Conservation (phyloP, 1,284 basidiomycete genomes). For the Apiotrichum sp. region DNA sequence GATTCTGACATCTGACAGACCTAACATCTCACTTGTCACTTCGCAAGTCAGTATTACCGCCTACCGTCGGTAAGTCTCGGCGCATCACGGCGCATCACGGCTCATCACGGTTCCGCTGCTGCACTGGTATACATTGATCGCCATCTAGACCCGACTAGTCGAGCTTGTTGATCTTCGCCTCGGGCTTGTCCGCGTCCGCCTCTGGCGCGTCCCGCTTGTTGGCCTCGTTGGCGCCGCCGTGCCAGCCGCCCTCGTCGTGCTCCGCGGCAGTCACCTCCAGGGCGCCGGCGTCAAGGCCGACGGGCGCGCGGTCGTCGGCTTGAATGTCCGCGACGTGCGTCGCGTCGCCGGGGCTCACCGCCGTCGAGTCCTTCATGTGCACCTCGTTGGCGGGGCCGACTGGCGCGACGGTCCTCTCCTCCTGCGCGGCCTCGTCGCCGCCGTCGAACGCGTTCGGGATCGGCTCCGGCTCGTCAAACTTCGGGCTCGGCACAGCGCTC, state of each 20-base stretch:
- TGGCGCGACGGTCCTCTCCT: constrained; percentile 41
- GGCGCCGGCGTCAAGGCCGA: constrained; percentile 45
- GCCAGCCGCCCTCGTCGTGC: constrained; percentile 44
- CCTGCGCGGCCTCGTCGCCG: constrained; percentile 29
- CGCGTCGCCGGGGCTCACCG: constrained; percentile 1
- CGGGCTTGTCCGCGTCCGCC: neutral
- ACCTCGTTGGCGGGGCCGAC: constrained; percentile 39
- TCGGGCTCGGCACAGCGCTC: constrained; percentile 26
- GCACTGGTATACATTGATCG: too few species aligned
- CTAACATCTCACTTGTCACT: too few species aligned
- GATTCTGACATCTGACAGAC: too few species aligned
- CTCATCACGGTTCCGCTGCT: too few species aligned
- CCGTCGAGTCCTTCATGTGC: constrained; percentile 37
- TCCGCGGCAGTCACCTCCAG: constrained; percentile 37
- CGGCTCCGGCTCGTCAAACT: constrained; percentile 42
- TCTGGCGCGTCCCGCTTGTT: constrained; percentile 5
- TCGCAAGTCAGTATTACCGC: too few species aligned
- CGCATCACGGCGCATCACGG: too few species aligned
- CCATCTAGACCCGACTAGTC: neutral
- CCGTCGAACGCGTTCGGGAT: constrained; percentile 43
- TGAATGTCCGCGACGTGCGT: constrained; percentile 13
- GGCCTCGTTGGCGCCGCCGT: constrained; percentile 45
- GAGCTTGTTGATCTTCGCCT: neutral
- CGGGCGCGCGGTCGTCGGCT: constrained; percentile 42
- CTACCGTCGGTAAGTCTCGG: too few species aligned